These are phyloP conservation scores for Lepiota brunneoincarnata DNA, from an alignment of 768 basidiomycete genomes.

Conservation along the genomic window DNA sequence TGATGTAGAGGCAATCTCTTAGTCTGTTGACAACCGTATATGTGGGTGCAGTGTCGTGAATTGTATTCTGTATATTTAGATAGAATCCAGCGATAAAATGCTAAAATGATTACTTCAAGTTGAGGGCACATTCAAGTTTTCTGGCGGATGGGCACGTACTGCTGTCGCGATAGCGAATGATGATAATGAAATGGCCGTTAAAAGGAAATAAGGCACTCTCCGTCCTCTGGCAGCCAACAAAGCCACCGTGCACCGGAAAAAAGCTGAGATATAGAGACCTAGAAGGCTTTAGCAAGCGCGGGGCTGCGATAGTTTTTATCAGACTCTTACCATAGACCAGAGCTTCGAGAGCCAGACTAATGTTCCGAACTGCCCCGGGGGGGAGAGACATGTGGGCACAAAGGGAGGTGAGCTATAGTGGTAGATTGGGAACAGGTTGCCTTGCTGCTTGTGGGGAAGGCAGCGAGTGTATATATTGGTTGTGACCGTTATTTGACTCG, in stretches of 20 bases:
- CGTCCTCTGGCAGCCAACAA: not conserved
- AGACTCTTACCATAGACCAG: not conserved
- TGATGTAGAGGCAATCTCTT: not conserved
- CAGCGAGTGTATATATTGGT: no score
- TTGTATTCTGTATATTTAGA: not conserved
- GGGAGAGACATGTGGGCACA: no score
- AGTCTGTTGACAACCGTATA: not conserved
- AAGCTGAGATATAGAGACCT: conserved; percentile 2
- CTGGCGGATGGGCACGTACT: not conserved
- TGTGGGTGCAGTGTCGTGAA: not conserved
- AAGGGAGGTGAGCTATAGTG: no score
- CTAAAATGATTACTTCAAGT: not conserved
- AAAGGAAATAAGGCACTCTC: not conserved
- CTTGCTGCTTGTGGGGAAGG: no score
- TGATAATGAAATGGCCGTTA: not conserved
- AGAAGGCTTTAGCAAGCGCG: not conserved
- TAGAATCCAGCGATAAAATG: not conserved
- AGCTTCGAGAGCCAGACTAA: not conserved
- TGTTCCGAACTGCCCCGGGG: no score
- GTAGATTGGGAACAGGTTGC: no score
- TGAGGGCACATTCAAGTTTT: not conserved
- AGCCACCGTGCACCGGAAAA: not conserved
- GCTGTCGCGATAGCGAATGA: not conserved
- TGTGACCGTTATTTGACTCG: no score
- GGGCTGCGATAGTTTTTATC: not conserved